Percentiles rank a stretch among this genome's conserved stretches.
These are phyloP conservation scores for Candida sp. DNA, from an alignment of 1,139 yeast genomes.

Conservation along the genomic window DNA sequence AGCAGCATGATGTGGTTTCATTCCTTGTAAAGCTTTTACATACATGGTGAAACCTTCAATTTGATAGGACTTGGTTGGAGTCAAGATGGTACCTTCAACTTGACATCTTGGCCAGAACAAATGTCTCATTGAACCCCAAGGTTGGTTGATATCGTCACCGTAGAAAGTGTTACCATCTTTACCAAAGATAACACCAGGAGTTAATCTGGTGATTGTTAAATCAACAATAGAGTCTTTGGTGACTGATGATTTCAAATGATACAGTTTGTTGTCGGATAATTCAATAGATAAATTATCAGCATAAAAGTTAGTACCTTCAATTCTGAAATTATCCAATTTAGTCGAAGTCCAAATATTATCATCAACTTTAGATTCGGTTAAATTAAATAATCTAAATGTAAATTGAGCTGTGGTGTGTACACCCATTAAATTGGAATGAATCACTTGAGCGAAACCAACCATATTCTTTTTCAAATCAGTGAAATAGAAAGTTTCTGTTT, in stretches of 20 bases:
- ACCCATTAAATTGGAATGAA: constrained; percentile 90
- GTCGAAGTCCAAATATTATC: constrained; percentile 85
- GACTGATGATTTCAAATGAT: constrained; percentile 63
- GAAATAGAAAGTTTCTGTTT: constrained; percentile 91
- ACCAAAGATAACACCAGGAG: constrained; percentile 91
- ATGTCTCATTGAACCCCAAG: constrained; percentile 99
- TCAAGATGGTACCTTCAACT: constrained; percentile 59
- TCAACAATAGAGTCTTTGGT: constrained; percentile 74
- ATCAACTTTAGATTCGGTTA: constrained; percentile 35
- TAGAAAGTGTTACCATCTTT: constrained; percentile 79
- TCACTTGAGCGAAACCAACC: constrained; percentile 89
- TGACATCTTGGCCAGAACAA: constrained; percentile 91
- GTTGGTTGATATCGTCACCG: constrained; percentile 76
- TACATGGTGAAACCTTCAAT: constrained; percentile 71
- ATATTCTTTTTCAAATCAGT: constrained; percentile 58
- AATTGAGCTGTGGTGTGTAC: constrained; percentile 92
- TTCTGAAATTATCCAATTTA: constrained; percentile 73
- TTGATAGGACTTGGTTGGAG: constrained; percentile 20
- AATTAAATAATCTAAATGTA: constrained; percentile 75
- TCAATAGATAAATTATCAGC: constrained; percentile 70
- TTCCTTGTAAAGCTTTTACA: constrained; percentile 98
- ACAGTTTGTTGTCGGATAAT: constrained; percentile 52
- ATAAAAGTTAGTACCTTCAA: constrained; percentile 76
- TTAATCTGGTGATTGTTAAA: constrained; percentile 54
- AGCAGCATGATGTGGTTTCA: constrained; percentile 99